A percentile compares a stretch with the other conserved stretches of the same genome.
Conservation (phyloP, 2,329 filamentous ascomycete species). For the Fusarium pseudoanthophilum region DNA sequence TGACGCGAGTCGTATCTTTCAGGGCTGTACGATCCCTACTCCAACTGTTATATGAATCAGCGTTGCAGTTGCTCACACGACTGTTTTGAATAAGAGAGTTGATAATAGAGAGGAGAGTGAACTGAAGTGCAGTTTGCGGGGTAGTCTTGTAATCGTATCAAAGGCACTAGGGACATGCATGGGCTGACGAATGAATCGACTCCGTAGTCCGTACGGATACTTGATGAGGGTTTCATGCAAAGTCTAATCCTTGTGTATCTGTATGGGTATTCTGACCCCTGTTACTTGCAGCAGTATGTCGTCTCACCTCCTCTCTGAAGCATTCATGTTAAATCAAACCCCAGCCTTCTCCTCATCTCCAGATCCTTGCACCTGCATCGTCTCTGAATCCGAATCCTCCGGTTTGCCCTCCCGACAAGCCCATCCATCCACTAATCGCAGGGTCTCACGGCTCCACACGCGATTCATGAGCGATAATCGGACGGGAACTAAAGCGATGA, state of each 20-base stretch:
- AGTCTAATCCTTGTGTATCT: not conserved
- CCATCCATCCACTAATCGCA: constrained; percentile 59
- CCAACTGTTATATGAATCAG: not conserved
- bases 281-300: not conserved
- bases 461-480: constrained; percentile 68
- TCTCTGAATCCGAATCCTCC: constrained; percentile 55
- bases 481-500: constrained; percentile 72
- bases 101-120: not conserved
- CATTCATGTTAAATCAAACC: constrained; percentile 3
- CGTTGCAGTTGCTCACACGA: not conserved
- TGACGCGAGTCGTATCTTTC: not conserved
- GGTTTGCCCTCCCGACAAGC: constrained; percentile 64
- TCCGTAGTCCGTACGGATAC: not conserved
- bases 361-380: constrained; percentile 16
- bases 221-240: not conserved
- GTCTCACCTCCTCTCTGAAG: not conserved
- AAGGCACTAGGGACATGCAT: constrained; percentile 34
- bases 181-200: not conserved
- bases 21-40: not conserved
- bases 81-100: not conserved
- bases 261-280: not conserved
- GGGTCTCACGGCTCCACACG: constrained; percentile 68
- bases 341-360: constrained; percentile 46
- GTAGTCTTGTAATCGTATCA: constrained; percentile 8
- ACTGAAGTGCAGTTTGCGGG: constrained; percentile 14